Percentiles rank a stretch among this genome's conserved stretches.
Conservation (phyloP, 2,329 filamentous ascomycete genomes). For the Zopfia rhizophila region DNA sequence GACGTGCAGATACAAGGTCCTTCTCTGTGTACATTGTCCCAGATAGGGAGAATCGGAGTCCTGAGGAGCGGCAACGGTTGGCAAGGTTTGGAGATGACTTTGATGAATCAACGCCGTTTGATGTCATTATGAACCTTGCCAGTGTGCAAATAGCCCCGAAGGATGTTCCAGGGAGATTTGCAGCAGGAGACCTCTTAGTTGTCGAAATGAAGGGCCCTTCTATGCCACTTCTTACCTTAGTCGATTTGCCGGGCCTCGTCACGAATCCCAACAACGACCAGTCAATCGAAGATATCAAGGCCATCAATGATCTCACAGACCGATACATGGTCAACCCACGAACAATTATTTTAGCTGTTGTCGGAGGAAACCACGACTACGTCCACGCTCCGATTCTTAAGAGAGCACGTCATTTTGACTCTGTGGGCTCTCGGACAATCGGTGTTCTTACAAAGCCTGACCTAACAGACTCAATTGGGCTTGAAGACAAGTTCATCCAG, state of each 20-base stretch:
- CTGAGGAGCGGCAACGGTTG: constrained; percentile 41
- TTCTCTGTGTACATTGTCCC: constrained; percentile 46
- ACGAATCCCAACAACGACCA: constrained; percentile 17
- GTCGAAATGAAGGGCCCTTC: constrained; percentile 54
- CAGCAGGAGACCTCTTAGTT: too few relatives aligned
- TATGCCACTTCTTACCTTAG: constrained; percentile 44
- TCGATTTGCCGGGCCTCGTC: constrained; percentile 58
- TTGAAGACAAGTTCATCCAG: too few relatives aligned
- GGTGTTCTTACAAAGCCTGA: constrained; percentile 68
- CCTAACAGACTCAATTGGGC: too few relatives aligned
- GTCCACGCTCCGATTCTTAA: constrained; percentile 67
- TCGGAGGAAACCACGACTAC: constrained; percentile 52
- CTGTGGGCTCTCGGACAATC: constrained; percentile 57
- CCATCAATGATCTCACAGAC: constrained; percentile 24
- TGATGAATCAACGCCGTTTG: constrained; percentile 40
- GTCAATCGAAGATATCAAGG: constrained; percentile 17
- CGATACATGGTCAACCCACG: constrained; percentile 30
- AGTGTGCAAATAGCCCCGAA: too few relatives aligned
- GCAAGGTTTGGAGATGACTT: constrained; percentile 42
- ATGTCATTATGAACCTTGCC: constrained; percentile 52
- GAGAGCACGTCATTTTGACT: constrained; percentile 59
- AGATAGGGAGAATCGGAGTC: constrained; percentile 25
- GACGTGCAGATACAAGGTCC: constrained; percentile 26
- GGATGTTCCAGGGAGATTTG: too few relatives aligned
- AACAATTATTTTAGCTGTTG: constrained; percentile 32